phyloP scores from a whole-genome alignment of 2,329 filamentous ascomycete species.

The Leptosphaerulina australis region DNA sequence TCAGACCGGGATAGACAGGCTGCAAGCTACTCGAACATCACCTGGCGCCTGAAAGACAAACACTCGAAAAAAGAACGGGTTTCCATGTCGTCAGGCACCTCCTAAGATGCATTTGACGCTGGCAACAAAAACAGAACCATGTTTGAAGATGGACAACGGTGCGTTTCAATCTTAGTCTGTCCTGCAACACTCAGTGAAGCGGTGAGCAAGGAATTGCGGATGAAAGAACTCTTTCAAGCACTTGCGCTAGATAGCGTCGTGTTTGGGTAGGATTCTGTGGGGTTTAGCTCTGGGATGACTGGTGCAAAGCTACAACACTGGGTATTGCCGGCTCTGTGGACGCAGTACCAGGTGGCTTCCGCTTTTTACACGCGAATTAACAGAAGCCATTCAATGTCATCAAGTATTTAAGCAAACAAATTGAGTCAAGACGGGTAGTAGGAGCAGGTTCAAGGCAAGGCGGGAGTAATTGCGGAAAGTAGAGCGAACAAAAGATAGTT shows the following conservation, averaged over 20 bases:
- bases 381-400: neutral
- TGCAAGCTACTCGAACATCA: constrained; percentile 1
- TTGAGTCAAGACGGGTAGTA: neutral
- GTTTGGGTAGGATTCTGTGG: constrained; percentile 3
- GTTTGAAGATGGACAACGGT: neutral
- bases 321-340: constrained; percentile 1
- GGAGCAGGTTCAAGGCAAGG: neutral
- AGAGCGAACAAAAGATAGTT: constrained; percentile 5
- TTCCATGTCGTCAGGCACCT: neutral
- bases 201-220: neutral
- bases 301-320: constrained; percentile 13
- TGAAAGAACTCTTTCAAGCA: neutral
- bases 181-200: neutral
- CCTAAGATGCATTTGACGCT: neutral
- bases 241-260: constrained; percentile 3
- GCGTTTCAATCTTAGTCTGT: neutral
- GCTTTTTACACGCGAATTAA: neutral
- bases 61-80: neutral
- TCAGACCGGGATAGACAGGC: neutral
- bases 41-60: neutral
- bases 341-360: neutral
- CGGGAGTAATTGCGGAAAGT: neutral
- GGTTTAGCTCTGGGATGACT: constrained; percentile 13
- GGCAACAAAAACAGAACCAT: constrained; percentile 5
- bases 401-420: neutral